Evolutionary conservation across 75 land plant species (phyloP).

Genomic region (Adiantum capillusveneris): DNA sequence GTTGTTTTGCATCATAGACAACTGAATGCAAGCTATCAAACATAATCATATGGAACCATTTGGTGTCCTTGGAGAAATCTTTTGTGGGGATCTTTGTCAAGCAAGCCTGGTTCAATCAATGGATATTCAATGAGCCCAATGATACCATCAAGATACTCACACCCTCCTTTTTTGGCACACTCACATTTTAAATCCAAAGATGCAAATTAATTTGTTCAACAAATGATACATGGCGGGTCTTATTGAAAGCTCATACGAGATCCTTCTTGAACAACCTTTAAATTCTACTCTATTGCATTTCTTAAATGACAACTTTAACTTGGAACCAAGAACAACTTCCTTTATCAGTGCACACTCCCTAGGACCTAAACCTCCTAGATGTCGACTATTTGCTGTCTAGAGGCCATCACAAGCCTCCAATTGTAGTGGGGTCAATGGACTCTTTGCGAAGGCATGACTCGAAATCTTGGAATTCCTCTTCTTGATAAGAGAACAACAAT

Average conservation of each 20-base stretch:
- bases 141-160: too few relatives aligned
- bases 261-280: not conserved
- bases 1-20: too few relatives aligned
- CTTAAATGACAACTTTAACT: not conserved
- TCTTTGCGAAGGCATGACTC: conserved; percentile 1
- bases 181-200: too few relatives aligned
- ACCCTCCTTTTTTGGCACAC: too few relatives aligned
- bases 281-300: conserved; percentile 2
- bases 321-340: not conserved
- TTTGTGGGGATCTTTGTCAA: too few relatives aligned
- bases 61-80: too few relatives aligned
- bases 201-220: not conserved
- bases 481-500: not conserved
- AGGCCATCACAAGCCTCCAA: not conserved
- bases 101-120: too few relatives aligned
- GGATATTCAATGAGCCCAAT: too few relatives aligned
- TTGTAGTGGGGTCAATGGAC: not conserved
- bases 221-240: not conserved
- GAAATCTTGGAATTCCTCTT: not conserved
- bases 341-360: not conserved
- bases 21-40: too few relatives aligned
- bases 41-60: too few relatives aligned
- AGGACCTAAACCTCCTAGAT: conserved; percentile 2
- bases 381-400: not conserved
- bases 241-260: not conserved